Conservation (phyloP, 2,329 filamentous ascomycete species). For the Colletotrichum karsti region DNA sequence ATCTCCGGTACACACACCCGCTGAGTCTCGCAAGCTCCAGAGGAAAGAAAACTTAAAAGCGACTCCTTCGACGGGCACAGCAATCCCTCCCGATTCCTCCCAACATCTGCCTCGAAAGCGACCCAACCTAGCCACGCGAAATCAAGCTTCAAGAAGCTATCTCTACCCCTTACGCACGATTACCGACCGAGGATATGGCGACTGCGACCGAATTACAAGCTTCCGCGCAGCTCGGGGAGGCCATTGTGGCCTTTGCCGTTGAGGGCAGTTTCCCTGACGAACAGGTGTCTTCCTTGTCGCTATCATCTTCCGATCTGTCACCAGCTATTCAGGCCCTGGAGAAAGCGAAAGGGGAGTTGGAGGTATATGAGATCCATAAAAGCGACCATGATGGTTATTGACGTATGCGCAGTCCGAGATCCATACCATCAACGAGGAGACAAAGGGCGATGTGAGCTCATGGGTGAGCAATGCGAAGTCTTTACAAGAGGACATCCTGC, state of each 20-base stretch:
- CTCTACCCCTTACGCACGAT: background rate
- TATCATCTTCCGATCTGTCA: slow-evolving; percentile 47
- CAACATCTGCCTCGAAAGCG: background rate
- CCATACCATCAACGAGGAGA: slow-evolving; percentile 77
- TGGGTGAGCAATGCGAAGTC: slow-evolving; percentile 89
- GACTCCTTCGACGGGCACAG: background rate
- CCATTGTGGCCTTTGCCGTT: slow-evolving; percentile 49
- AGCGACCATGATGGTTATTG: background rate
- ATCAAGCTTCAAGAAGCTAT: slow-evolving; percentile 2
- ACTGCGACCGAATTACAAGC: slow-evolving; percentile 36
- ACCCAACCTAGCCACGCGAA: background rate
- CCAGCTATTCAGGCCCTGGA: slow-evolving; percentile 49
- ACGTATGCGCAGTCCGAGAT: slow-evolving; percentile 68
- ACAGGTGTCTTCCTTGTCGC: slow-evolving; percentile 43
- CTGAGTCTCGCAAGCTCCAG: background rate
- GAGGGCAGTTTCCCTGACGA: slow-evolving; percentile 51
- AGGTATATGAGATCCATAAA: slow-evolving; percentile 39
- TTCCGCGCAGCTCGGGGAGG: slow-evolving; percentile 43
- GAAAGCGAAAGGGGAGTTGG: slow-evolving; percentile 44
- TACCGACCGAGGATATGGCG: slow-evolving; percentile 36
- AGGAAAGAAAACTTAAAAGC: background rate
- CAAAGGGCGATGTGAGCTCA: slow-evolving; percentile 80
- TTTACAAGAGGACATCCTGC: slow-evolving; percentile 85
- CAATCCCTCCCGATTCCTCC: background rate
- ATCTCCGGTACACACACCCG: background rate